Base-by-base conservation (phyloP, 2,329 filamentous ascomycete genomes). In the Biscogniauxia mediterranea region DNA sequence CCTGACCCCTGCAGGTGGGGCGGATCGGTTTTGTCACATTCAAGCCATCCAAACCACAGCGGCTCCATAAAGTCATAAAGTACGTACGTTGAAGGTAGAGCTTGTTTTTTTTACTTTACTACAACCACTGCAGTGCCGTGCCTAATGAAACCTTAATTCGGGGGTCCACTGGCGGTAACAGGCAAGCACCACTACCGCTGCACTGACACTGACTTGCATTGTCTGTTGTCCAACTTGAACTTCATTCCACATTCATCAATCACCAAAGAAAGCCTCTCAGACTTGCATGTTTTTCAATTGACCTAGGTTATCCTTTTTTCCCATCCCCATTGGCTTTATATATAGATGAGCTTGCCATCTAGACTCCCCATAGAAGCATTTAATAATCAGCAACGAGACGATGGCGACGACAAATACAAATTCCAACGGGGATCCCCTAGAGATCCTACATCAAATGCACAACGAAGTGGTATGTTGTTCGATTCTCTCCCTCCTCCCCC, bases 381-480 rank as follows among this genome's bases (percentile, higher is more conserved):
- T n/a, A 5, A 23, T 55, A 21, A 19, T 54, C 50, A 55, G 54
- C 20, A 59, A 57, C 20, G 58, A 57, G 65, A 49, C 57, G 25
- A 67, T 64, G 61, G 77, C 77, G 73, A 71, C 76, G 56, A 66
- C 71, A 17, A 66, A 72, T 58, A 66, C 71, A 17, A 66, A 72
- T 58, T 67, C 71, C 58, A 66, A 74, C 58, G 73, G 75, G 61
- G 75, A 79, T 57, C 74, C 80, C 26, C 68, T 84, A 23, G 78
- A 82, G 57, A 73, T 78, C 60, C 76, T 87, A n/a, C 79, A 85
- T 69, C 74, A 76, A 57, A 80, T 83, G 67, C 76, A 86, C 65
- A 83, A 84, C 66, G 81, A 83, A 63, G 80, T 83, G 66, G 85
- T 86, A 72, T 73, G 83, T 32, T 74, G 52, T 6, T 28, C 32